Percentiles rank a stretch among this genome's conserved stretches.
Evolutionary conservation across 257 asterid genomes (phyloP).

Genomic region (Handroanthus guayacan): DNA sequence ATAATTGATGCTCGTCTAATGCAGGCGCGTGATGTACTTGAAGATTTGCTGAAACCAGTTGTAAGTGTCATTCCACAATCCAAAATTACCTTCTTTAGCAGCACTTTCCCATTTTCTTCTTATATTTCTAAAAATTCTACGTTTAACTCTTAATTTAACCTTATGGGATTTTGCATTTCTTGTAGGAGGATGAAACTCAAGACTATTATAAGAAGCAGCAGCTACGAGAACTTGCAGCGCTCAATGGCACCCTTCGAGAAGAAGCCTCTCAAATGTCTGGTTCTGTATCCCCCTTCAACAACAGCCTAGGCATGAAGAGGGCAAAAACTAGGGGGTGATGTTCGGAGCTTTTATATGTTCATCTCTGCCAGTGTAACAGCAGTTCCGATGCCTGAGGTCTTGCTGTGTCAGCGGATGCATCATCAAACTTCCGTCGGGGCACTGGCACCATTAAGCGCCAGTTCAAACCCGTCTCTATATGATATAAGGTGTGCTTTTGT

Average conservation of each 20-base stretch:
- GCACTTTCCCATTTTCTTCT: background rate
- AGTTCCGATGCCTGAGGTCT: conserved; percentile 33
- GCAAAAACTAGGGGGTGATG: conserved; percentile 69
- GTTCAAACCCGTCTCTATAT: conserved; percentile 46
- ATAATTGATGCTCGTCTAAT: conserved; percentile 68
- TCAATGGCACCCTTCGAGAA: conserved; percentile 75
- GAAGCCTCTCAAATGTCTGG: conserved; percentile 75
- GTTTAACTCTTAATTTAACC: background rate
- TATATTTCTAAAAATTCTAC: background rate
- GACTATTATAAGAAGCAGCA: conserved; percentile 77
- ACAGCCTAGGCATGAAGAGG: conserved; percentile 81
- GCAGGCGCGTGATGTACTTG: conserved; percentile 75
- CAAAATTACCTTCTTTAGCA: background rate
- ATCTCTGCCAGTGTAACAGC: conserved; percentile 35
- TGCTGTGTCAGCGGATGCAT: conserved; percentile 43
- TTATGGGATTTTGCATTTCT: background rate
- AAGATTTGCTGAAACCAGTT: conserved; percentile 78
- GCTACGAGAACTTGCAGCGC: conserved; percentile 71
- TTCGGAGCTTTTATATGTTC: conserved; percentile 37
- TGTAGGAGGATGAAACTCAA: conserved; percentile 68
- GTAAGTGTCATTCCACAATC: conserved; percentile 40
- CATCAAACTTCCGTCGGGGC: conserved; percentile 43
- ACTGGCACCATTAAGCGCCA: conserved; percentile 37
- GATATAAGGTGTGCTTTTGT: conserved; percentile 47
- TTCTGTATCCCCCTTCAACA: conserved; percentile 75